phyloP scores from a whole-genome alignment of 2,329 filamentous ascomycete genomes.

The Rhinocladiella similis region DNA sequence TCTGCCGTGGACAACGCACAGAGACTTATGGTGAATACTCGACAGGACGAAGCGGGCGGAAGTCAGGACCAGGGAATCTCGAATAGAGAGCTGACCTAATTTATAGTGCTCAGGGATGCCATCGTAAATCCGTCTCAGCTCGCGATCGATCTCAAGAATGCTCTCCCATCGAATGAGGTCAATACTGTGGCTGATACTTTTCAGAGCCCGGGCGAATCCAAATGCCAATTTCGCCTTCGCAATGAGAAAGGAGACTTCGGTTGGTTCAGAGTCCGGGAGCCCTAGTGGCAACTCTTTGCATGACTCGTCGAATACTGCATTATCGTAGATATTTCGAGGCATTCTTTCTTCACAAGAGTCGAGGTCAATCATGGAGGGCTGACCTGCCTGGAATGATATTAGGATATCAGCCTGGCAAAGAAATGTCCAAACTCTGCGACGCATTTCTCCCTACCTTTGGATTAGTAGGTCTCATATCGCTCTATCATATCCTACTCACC shows the following conservation, averaged over 20 bases:
- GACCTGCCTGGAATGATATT: slow-evolving; percentile 33
- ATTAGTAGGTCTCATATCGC: neutral
- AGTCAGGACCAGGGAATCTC: slow-evolving; percentile 62
- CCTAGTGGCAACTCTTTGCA: slow-evolving; percentile 26
- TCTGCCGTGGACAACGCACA: slow-evolving; percentile 84
- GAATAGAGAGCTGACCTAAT: slow-evolving; percentile 62
- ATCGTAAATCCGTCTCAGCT: slow-evolving; percentile 57
- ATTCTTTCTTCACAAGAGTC: slow-evolving; percentile 29
- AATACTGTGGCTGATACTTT: slow-evolving; percentile 39
- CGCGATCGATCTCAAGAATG: slow-evolving; percentile 59
- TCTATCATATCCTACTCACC: slow-evolving; percentile 10
- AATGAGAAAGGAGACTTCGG: slow-evolving; percentile 17
- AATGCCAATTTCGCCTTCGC: slow-evolving; percentile 27
- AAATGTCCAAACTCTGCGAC: slow-evolving; percentile 31
- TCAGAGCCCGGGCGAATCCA: slow-evolving; percentile 43
- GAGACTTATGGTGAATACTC: slow-evolving; percentile 80
- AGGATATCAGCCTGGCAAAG: slow-evolving; percentile 32
- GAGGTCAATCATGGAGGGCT: slow-evolving; percentile 31
- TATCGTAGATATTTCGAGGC: slow-evolving; percentile 32
- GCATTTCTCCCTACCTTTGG: slow-evolving; percentile 29
- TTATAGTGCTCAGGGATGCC: slow-evolving; percentile 77
- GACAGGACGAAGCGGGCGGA: slow-evolving; percentile 82
- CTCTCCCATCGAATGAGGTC: slow-evolving; percentile 56
- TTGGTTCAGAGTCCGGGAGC: slow-evolving; percentile 29
- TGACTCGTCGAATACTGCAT: slow-evolving; percentile 31